These are phyloP conservation scores for Acanthamoeba lenticulata DNA, from an alignment of 208 protist genomes.

Conservation along the genomic window DNA sequence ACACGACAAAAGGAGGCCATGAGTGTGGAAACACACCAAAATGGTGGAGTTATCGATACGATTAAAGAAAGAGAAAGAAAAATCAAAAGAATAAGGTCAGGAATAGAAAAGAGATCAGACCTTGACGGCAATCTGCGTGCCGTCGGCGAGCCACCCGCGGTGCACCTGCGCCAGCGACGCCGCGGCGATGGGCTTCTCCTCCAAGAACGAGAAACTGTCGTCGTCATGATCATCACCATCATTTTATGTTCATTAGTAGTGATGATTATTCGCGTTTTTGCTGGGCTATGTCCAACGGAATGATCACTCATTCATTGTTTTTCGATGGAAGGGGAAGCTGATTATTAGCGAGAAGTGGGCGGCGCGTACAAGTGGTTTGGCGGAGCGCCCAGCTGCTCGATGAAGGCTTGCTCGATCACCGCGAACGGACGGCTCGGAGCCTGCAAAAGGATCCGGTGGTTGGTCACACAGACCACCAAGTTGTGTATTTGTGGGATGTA, in stretches of 20 bases:
- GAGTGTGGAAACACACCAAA: no score
- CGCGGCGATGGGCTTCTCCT: conserved; percentile 91
- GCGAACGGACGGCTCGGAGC: conserved; percentile 62
- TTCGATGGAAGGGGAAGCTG: not conserved
- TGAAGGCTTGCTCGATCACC: conserved; percentile 74
- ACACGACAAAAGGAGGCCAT: no score
- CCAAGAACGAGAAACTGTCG: conserved; percentile 89
- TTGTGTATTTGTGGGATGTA: not conserved
- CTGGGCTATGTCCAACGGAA: no score
- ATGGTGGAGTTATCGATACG: no score
- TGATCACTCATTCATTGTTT: no score
- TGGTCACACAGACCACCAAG: not conserved
- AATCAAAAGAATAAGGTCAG: no score
- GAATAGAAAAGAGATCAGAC: no score
- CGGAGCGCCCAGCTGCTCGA: conserved; percentile 74
- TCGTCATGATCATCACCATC: no score
- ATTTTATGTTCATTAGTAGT: no score
- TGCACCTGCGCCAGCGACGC: conserved; percentile 95
- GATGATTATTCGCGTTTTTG: no score
- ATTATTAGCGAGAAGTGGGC: not conserved
- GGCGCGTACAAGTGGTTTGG: conserved; percentile 65
- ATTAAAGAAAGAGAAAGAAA: no score
- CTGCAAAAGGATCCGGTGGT: not conserved
- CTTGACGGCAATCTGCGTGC: conserved; percentile 94
- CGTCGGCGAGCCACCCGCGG: conserved; percentile 73